Evolutionary conservation across 805 yeast species (phyloP).

Genomic region (Wickerhamiella siamensis): DNA sequence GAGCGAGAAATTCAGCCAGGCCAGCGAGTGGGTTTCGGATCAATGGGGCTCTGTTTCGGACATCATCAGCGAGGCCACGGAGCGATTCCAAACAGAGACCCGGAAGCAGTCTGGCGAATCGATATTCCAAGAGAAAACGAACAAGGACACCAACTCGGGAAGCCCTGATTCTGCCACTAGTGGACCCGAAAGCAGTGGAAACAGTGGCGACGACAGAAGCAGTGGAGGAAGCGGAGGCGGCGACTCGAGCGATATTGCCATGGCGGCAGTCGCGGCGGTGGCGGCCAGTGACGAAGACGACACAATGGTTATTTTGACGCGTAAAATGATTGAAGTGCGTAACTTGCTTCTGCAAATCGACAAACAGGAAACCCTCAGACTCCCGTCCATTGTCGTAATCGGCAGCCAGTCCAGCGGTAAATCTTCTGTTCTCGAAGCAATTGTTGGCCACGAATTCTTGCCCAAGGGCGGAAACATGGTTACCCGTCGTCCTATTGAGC

Average conservation of each 20-base stretch:
- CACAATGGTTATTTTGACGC: slow-evolving; percentile 77
- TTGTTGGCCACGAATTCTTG: slow-evolving; percentile 94
- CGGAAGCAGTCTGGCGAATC: not conserved
- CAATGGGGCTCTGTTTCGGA: slow-evolving; percentile 22
- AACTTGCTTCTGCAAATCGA: slow-evolving; percentile 63
- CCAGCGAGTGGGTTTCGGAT: slow-evolving; percentile 35
- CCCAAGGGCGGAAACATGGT: slow-evolving; percentile 99
- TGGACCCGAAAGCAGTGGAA: slow-evolving; percentile 3
- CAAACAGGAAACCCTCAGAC: slow-evolving; percentile 56
- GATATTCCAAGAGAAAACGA: not conserved
- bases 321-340: slow-evolving; percentile 94
- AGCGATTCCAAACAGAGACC: not conserved
- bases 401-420: slow-evolving; percentile 98
- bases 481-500: slow-evolving; percentile 91
- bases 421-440: slow-evolving; percentile 87
- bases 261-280: slow-evolving; percentile 44
- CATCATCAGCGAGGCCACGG: not conserved
- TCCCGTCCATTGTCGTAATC: slow-evolving; percentile 91
- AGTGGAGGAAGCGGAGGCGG: slow-evolving; percentile 17
- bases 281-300: slow-evolving; percentile 34
- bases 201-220: not conserved
- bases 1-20: slow-evolving; percentile 44
- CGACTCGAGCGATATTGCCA: slow-evolving; percentile 32
- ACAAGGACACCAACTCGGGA: not conserved
- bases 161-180: not conserved